These are phyloP conservation scores for Lichtheimia hyalospora DNA, from an alignment of 371 early-diverging fungal species.

Conservation along the genomic window DNA sequence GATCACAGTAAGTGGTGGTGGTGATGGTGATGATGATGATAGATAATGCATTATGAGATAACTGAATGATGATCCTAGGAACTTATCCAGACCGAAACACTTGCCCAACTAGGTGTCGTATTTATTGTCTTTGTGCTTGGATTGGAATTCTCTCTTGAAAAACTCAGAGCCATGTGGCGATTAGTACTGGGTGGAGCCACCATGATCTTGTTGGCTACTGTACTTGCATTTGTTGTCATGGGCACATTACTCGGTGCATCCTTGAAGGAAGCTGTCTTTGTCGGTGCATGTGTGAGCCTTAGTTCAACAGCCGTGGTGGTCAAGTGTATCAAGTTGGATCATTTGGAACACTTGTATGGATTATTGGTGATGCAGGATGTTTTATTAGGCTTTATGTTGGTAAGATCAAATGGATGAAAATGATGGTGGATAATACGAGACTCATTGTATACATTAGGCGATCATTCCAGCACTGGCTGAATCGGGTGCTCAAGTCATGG, in stretches of 20 bases:
- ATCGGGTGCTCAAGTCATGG: slow-evolving; percentile 43
- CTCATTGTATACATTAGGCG: slow-evolving; percentile 32
- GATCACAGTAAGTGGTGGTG: slow-evolving; percentile 38
- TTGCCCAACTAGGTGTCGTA: slow-evolving; percentile 59
- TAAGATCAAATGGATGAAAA: slow-evolving; percentile 27
- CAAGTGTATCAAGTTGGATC: slow-evolving; percentile 46
- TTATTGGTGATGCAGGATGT: slow-evolving; percentile 64
- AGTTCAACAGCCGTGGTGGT: slow-evolving; percentile 60
- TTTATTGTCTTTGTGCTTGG: slow-evolving; percentile 64
- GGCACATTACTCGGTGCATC: slow-evolving; percentile 38
- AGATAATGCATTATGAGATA: neutral
- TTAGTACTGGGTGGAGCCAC: slow-evolving; percentile 51
- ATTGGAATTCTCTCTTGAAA: slow-evolving; percentile 58
- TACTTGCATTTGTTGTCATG: slow-evolving; percentile 37
- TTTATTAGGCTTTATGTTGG: slow-evolving; percentile 60
- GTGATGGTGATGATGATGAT: too few relatives aligned
- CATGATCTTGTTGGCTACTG: slow-evolving; percentile 46
- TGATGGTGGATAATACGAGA: neutral
- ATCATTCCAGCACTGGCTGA: slow-evolving; percentile 57
- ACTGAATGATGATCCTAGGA: slow-evolving; percentile 21
- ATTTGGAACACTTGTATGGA: slow-evolving; percentile 50
- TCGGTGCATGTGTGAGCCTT: slow-evolving; percentile 56
- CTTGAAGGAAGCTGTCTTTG: slow-evolving; percentile 49
- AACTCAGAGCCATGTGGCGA: slow-evolving; percentile 55
- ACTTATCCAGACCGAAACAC: slow-evolving; percentile 56